Evolutionary conservation across 1,284 basidiomycete genomes (phyloP), one percentile per base, ranked within the genome.

Genomic region (Ceratobasidium sp.): DNA sequence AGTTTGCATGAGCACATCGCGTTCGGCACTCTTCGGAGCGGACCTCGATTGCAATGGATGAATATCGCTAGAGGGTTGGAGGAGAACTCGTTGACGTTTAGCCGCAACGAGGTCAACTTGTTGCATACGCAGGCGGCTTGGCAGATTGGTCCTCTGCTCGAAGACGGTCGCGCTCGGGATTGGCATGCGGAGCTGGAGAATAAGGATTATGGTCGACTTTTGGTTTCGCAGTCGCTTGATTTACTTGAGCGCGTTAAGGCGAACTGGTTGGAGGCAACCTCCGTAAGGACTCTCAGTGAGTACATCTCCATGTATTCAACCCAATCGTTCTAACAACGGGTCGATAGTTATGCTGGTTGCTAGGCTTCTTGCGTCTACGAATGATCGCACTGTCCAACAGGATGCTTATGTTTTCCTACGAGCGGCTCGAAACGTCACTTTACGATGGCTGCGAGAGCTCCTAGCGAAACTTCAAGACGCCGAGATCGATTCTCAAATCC

Each of bases 1-100:
- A 79, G 75, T 9, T 75, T 84, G 28, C 85, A 87, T 35, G 85
- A 87, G 72, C 84, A 80, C 49, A 76, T 82, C 9, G 79, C 83
- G 0, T 86, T 85, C 72, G 82, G 82, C 0, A 78, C 78, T 43
- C 73, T 87, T 46, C 84, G 86, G 3, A 80, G 83, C 38, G 85
- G 86, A 1, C 74, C 78, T 6, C 77, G 76, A 0, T 74, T 87
- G 0, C 86, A 87, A 58, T 87, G 86, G 86, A 75, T 84, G 43
- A 87, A 87, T 72, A 82, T 87, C 18, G 76, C 81, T 8, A 79
- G 82, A 32, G 85, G 84, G 73, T 72, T 87, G 16, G 77, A 79
- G 11, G 79, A 80, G 14, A 79, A 80, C 43, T 74, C 75, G 1
- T 75, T 87, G 41, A 81, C 78, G 0, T 83, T 86, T 63, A 75